These are phyloP conservation scores for Suillus variegatus DNA, from an alignment of 768 basidiomycete species.

Conservation along the genomic window DNA sequence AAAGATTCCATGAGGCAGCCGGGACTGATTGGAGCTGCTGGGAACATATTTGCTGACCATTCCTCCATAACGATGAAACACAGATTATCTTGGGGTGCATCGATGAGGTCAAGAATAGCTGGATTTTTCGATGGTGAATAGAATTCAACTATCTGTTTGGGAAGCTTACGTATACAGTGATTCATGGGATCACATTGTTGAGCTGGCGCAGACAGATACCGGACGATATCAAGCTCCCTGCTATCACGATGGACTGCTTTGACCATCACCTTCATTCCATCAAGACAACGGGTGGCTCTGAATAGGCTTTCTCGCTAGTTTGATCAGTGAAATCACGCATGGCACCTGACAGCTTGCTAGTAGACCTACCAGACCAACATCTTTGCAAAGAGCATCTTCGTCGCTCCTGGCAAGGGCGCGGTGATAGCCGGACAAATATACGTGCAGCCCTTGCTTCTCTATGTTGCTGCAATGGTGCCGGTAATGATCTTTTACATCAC, in stretches of 20 bases:
- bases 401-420: slow-evolving; percentile 37
- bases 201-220: slow-evolving; percentile 52
- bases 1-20: slow-evolving; percentile 55
- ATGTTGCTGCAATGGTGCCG: slow-evolving; percentile 27
- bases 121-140: slow-evolving; percentile 10
- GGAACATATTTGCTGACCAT: slow-evolving; percentile 68
- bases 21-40: slow-evolving; percentile 51
- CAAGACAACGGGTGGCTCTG: slow-evolving; percentile 55
- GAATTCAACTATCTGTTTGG: background rate
- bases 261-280: slow-evolving; percentile 56
- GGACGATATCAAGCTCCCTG: slow-evolving; percentile 63
- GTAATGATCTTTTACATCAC: slow-evolving; percentile 66
- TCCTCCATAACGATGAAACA: slow-evolving; percentile 80
- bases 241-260: slow-evolving; percentile 69
- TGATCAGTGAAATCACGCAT: slow-evolving; percentile 9
- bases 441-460: slow-evolving; percentile 17
- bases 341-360: background rate
- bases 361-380: slow-evolving; percentile 64
- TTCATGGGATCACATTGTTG: slow-evolving; percentile 65
- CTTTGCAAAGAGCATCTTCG: slow-evolving; percentile 67
- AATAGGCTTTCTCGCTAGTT: slow-evolving; percentile 71
- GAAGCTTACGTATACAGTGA: slow-evolving; percentile 70
- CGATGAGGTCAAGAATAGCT: slow-evolving; percentile 71
- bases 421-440: slow-evolving; percentile 34
- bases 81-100: slow-evolving; percentile 49